Evolutionary conservation across 257 asterid genomes (phyloP), one percentile per base, ranked within the genome.

Genomic region (Petrea volubilis): DNA sequence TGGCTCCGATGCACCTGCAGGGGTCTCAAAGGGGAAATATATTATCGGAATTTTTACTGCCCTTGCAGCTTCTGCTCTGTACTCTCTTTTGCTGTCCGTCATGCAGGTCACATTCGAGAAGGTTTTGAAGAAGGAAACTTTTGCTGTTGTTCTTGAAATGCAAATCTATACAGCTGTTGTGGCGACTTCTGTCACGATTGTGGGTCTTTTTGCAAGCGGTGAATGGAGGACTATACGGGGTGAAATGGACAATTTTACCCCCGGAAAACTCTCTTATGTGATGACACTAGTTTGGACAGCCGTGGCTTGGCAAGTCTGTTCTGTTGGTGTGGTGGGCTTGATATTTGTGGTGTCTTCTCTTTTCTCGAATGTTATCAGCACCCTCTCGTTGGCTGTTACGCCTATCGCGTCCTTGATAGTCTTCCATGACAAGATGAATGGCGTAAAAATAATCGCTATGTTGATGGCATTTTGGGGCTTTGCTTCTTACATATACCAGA

Each of bases 31-130:
- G 64, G 47, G 79, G 6, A 87, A 88, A 64, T 92, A 88, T 50
- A 50, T 82, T n/a, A 25, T 91, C 13, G 97, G 99, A 17, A 67
- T 95, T 41, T 5, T 85, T 8, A 75, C 92, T 21, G 83, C 99
- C 5, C 71, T 90, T 3, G 86, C 81, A 15, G 99, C 98, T 52
- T 91, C 98, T 15, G 93, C 90, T 5, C 50, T 90, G 1, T 95
- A 95, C 78, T 78, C 99, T 17, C 93, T 95, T 60, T 38, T 88
- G 77, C 87, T 95, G 27, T 95, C 97, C 34, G 75, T 92, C 23
- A 91, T 92, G 98, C 99, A 92, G 85, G 78, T 87, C 61, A 86
- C 98, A 1, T 95, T 95, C 34, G 90, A 91, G 74, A 92, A 88
- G 80, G 80, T 92, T n/a, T 38, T 90, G 47, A 95, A 88, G 86